Percentiles rank a stretch among this genome's conserved stretches.
These are phyloP conservation scores for Anisogramma anomala DNA, from an alignment of 2,329 filamentous ascomycete species.

Conservation along the genomic window DNA sequence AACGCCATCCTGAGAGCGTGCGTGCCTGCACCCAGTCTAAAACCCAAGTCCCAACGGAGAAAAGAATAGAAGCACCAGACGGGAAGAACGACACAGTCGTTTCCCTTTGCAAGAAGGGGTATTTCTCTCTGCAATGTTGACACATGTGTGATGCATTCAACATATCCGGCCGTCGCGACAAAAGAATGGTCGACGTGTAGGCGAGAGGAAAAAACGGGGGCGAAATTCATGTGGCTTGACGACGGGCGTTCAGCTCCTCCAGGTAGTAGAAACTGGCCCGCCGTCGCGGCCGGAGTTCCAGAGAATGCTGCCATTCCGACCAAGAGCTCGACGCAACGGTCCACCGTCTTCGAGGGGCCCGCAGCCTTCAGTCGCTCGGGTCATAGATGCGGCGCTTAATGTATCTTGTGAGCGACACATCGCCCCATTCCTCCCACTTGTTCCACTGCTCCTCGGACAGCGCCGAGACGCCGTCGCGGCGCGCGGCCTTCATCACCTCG, in stretches of 20 bases:
- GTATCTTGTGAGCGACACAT: conserved; percentile 47
- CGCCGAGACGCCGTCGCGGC: conserved; percentile 64
- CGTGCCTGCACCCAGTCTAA: too few relatives aligned
- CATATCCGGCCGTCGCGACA: not conserved
- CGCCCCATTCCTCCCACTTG: conserved; percentile 62
- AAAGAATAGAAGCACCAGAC: too few relatives aligned
- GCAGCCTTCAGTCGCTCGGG: conserved; percentile 25
- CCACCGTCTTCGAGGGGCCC: conserved; percentile 12
- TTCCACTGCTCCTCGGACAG: conserved; percentile 58
- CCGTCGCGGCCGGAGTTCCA: conserved; percentile 2
- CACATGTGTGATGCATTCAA: not conserved
- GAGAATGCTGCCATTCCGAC: conserved; percentile 6
- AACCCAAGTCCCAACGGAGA: too few relatives aligned
- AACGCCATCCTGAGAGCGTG: too few relatives aligned
- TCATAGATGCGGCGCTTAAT: conserved; percentile 52
- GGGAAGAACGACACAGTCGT: too few relatives aligned
- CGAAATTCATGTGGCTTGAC: too few relatives aligned
- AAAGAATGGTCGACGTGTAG: not conserved
- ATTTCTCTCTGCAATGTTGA: too few relatives aligned
- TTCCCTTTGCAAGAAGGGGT: too few relatives aligned
- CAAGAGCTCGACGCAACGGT: conserved; percentile 13
- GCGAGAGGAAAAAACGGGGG: not conserved
- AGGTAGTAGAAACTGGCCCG: conserved; percentile 6
- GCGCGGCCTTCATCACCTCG: conserved; percentile 86
- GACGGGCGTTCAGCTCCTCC: too few relatives aligned